Base-by-base conservation (phyloP, 1,139 yeast species). In the Saccharomycopsis hybrid region DNA sequence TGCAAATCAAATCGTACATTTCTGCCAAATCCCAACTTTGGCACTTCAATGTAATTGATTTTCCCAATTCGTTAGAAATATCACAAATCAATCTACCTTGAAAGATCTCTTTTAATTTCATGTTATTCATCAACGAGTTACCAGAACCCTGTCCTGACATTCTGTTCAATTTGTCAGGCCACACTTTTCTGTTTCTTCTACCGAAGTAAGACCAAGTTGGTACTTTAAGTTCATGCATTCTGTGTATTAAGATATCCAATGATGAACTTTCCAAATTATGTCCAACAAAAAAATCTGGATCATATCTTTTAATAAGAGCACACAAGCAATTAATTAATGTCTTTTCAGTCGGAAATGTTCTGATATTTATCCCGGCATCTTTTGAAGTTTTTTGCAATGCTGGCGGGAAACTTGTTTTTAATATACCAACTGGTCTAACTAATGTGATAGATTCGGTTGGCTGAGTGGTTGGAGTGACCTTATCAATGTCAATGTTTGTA, bases 1-100 rank as follows among this genome's bases (percentile, higher is more conserved):
- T 74, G 69, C 90, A 77, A 53, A 86, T 79, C 47, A 87, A 76
- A 43, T 80, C 82, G 59, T 82, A 83, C 97, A 94, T 92, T 67
- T 94, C 99, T 8, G 85, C 74, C 53, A 94, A 72, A 54, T 88
- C 95, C 97, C 97, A 94, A n/a, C 94, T 85, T 64, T 88, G 95
- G 69, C 98, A 94, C 61, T 89, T 88, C 8, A 82, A 73, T 2
- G 97, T 89, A 56, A 92, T 72, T 0, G 97, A 90, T 63, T 86
- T 94, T 47, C 98, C 99, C 80, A 90, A 78, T 61, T 89, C 96
- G 65, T 92, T 92, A 48, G 94, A 89, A 62, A 94, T 79, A 67
- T 94, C 98, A 73, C 97, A 87, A 51, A 90, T 64, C 54, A 94
- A 74, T 58, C 99, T 76, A 36, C 99, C 99, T 41, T 89, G 80